A percentile compares a stretch with the other conserved stretches of the same genome.
Evolutionary conservation across 2,329 filamentous ascomycete species (phyloP).

Genomic region (Polytolypa hystricis): DNA sequence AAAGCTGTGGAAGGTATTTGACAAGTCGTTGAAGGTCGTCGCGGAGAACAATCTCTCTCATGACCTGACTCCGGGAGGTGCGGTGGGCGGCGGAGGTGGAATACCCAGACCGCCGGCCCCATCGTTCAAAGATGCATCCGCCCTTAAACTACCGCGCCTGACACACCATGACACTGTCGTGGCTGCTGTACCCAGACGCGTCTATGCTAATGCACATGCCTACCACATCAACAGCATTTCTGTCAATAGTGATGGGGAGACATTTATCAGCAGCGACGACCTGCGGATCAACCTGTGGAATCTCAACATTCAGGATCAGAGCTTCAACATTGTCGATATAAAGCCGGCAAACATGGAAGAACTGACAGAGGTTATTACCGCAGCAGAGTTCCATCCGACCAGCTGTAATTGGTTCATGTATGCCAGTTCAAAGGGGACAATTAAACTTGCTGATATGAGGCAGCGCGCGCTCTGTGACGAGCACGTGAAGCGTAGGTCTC

Average conservation of each 20-base stretch:
- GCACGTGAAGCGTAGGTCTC: constrained; percentile 74
- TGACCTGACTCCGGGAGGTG: constrained; percentile 70
- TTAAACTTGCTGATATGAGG: constrained; percentile 97
- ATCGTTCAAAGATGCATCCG: constrained; percentile 67
- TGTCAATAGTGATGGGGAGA: constrained; percentile 99
- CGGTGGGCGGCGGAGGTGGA: constrained; percentile 64
- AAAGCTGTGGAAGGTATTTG: constrained; percentile 99
- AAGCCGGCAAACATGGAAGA: constrained; percentile 99
- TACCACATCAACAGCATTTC: constrained; percentile 99
- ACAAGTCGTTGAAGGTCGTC: constrained; percentile 97
- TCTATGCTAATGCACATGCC: constrained; percentile 95
- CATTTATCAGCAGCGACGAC: constrained; percentile 97
- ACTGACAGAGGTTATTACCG: constrained; percentile 95
- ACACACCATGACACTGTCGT: constrained; percentile 98
- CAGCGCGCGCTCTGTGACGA: constrained; percentile 93
- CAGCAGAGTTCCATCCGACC: constrained; percentile 89
- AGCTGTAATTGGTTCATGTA: constrained; percentile 99
- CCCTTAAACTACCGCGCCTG: constrained; percentile 86
- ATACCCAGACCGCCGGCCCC: constrained; percentile 60
- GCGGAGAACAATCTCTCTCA: constrained; percentile 97
- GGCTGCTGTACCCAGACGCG: constrained; percentile 86
- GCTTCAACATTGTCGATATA: constrained; percentile 99
- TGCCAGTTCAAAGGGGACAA: constrained; percentile 95
- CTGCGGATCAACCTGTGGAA: constrained; percentile 98
- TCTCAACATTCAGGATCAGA: constrained; percentile 97